Conservation (phyloP, 2,329 filamentous ascomycete species). For the Aspergillus fumigatiaffinis region DNA sequence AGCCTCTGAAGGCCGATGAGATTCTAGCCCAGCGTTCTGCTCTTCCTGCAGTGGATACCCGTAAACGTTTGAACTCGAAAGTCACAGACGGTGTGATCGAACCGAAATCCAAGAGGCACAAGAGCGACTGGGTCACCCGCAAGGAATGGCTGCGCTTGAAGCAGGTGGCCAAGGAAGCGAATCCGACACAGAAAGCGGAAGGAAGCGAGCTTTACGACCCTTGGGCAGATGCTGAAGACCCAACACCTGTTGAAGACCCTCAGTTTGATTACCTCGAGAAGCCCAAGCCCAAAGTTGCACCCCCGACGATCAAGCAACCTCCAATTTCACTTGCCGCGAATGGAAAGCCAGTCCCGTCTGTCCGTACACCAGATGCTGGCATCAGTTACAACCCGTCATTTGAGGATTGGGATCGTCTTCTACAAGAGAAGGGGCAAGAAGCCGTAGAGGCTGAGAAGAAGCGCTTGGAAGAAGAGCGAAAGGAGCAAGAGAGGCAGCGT, state of each 20-base stretch:
- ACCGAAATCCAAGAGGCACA: conserved; percentile 65
- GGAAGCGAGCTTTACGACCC: conserved; percentile 66
- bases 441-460: conserved; percentile 75
- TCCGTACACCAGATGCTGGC: conserved; percentile 73
- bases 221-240: conserved; percentile 60
- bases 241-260: conserved; percentile 44
- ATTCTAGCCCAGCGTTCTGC: conserved; percentile 83
- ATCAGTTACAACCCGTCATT: conserved; percentile 92
- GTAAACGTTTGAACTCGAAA: conserved; percentile 70
- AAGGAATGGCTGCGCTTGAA: conserved; percentile 79
- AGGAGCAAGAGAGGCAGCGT: conserved; percentile 64
- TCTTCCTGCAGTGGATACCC: conserved; percentile 70
- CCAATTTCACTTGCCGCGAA: conserved; percentile 79
- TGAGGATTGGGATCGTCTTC: conserved; percentile 74
- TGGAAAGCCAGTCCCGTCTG: conserved; percentile 74
- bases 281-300: conserved; percentile 63
- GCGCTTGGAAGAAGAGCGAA: conserved; percentile 63
- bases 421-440: conserved; percentile 71
- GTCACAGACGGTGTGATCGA: conserved; percentile 70
- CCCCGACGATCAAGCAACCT: conserved; percentile 68
- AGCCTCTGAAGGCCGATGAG: conserved; percentile 82
- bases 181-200: conserved; percentile 50
- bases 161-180: conserved; percentile 68
- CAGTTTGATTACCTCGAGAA: conserved; percentile 64
- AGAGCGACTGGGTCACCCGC: conserved; percentile 74